Base-by-base conservation (phyloP, 768 basidiomycete genomes). In the Boletus fagicola region DNA sequence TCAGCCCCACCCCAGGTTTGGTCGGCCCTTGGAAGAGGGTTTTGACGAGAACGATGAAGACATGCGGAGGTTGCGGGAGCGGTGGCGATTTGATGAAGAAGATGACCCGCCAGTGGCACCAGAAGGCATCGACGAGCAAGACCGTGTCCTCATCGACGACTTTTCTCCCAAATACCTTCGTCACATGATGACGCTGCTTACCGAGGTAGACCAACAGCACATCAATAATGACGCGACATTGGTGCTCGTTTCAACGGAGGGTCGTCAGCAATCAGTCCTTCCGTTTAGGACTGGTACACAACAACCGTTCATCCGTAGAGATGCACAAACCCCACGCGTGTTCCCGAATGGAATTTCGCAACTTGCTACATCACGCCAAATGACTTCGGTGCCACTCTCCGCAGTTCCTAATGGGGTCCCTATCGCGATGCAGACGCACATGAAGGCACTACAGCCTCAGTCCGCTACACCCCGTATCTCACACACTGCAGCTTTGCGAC, bases 71-170 rank as follows among this genome's bases (percentile, higher is more conserved):
- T 56, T 86, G 4, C 73, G 77, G 42, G 84, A 86, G 58, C 80
- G 80, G 38, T 92, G 88, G 88, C 76, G 77, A 53, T 91, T 81
- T 58, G 90, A 92, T 62, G 65, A 72, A 8, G 88, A 91, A 54
- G 87, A 90, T 59, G 71, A 64, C 7, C 83, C 85, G 15, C 69
- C 79, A 0, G 72, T 79, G 56, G 84, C 80, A 5, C 78, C 83
- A 4, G 78, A 80, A 47, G 86, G 87, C 12, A 57, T 79, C 5
- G 88, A 91, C 16, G 90, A 90, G 65, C 82, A 85, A 48, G 83
- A 86, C 55, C 78, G 90, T 9, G 69, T 80, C 0, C 72, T 92
- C n/a, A 68, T 91, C 9, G 89, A 92, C 61, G 90, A 92, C 57
- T 88, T 80, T 60, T 80, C 83, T 47, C 68, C 82, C 7, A 78